phyloP scores from a whole-genome alignment of 169 alveolate genomes.

The Toxoplasma gondii region DNA sequence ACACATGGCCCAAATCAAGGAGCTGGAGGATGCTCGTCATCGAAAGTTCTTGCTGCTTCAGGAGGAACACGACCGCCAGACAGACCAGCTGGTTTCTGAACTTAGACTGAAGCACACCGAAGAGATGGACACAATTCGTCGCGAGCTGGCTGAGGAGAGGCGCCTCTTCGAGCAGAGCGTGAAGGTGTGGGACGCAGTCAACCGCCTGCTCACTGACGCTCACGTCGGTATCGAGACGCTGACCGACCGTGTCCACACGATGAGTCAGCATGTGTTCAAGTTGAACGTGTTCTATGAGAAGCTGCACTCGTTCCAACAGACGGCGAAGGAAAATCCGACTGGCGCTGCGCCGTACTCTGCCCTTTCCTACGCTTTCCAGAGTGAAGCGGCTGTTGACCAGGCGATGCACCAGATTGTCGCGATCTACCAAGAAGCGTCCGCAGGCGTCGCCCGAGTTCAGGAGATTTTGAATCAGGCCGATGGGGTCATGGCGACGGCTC shows the following conservation, averaged over 20 bases:
- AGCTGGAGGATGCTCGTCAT: neutral
- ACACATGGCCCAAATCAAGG: neutral
- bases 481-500: neutral
- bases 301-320: neutral
- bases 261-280: neutral
- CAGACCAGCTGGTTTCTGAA: neutral
- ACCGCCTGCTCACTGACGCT: neutral
- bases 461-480: conserved; percentile 20
- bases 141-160: neutral
- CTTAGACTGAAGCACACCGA: neutral
- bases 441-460: neutral
- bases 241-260: neutral
- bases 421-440: neutral
- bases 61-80: conserved; percentile 31
- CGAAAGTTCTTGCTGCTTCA: neutral
- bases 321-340: neutral
- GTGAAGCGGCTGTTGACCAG: conserved; percentile 21
- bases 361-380: neutral
- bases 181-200: neutral
- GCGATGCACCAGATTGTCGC: neutral
- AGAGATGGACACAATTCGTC: neutral
- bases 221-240: neutral
- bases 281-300: neutral
- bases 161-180: neutral
- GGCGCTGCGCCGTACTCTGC: neutral